These are phyloP conservation scores for Zygotorulaspora mrakii DNA, from an alignment of 1,139 yeast genomes.

Conservation along the genomic window DNA sequence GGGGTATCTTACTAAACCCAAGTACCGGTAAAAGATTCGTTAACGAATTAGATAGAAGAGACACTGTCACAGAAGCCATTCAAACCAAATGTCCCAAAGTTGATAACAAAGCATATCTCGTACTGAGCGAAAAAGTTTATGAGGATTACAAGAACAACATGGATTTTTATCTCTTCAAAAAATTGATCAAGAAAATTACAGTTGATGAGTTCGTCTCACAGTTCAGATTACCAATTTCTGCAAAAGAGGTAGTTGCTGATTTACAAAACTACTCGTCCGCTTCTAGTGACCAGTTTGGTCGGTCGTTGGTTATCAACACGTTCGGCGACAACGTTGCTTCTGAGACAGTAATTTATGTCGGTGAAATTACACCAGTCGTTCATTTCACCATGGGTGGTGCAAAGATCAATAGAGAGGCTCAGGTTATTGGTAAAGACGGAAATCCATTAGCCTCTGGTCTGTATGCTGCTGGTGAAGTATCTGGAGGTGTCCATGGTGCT, in stretches of 20 bases:
- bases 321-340: conserved; percentile 29
- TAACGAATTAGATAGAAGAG: conserved; percentile 69
- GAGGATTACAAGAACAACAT: conserved; percentile 45
- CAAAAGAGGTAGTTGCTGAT: conserved; percentile 41
- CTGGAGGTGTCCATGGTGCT: conserved; percentile 80
- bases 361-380: conserved; percentile 63
- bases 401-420: conserved; percentile 55
- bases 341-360: conserved; percentile 35
- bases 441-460: conserved; percentile 51
- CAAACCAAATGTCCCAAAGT: conserved; percentile 34
- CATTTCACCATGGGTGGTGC: conserved; percentile 90
- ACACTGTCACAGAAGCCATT: conserved; percentile 55
- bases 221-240: conserved; percentile 35
- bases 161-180: conserved; percentile 63
- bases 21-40: conserved; percentile 61
- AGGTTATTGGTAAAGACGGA: conserved; percentile 48
- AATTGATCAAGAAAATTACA: conserved; percentile 53
- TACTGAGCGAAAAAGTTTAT: conserved; percentile 40
- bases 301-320: conserved; percentile 33
- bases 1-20: conserved; percentile 63
- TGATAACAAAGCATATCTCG: conserved; percentile 42
- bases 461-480: conserved; percentile 76
- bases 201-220: conserved; percentile 50
- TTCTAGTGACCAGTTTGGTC: conserved; percentile 31
- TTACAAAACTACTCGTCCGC: conserved; percentile 48